These are phyloP conservation scores for Nectriaceae sp. DNA, from an alignment of 2,329 filamentous ascomycete genomes.

Conservation along the genomic window DNA sequence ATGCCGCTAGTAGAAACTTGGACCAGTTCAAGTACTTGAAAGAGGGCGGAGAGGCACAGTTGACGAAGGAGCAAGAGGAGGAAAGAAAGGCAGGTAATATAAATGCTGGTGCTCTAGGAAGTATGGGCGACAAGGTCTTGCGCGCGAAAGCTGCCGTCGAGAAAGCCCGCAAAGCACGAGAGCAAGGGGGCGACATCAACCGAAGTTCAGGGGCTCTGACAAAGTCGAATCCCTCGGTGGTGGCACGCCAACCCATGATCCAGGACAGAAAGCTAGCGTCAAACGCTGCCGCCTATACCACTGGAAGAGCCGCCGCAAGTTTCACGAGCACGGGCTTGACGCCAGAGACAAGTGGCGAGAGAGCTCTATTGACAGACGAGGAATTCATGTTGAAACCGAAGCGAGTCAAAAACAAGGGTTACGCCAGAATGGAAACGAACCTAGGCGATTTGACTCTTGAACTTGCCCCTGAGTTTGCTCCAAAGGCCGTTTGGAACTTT, in stretches of 20 bases:
- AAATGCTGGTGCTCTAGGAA: conserved; percentile 79
- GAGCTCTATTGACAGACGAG: conserved; percentile 86
- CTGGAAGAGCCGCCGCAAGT: conserved; percentile 85
- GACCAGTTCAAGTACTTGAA: conserved; percentile 87
- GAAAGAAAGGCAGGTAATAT: conserved; percentile 69
- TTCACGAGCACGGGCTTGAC: conserved; percentile 95
- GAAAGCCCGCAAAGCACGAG: conserved; percentile 75
- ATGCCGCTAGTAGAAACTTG: conserved; percentile 78
- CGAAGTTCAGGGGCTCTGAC: conserved; percentile 46
- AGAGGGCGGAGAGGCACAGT: conserved; percentile 71
- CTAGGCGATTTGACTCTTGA: conserved; percentile 85
- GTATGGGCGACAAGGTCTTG: conserved; percentile 77
- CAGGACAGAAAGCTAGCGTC: conserved; percentile 65
- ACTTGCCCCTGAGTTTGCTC: conserved; percentile 86
- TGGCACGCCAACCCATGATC: conserved; percentile 40
- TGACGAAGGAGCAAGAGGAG: conserved; percentile 70
- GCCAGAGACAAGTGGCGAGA: conserved; percentile 84
- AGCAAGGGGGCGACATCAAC: conserved; percentile 61
- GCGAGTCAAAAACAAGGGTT: conserved; percentile 86
- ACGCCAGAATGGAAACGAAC: conserved; percentile 86
- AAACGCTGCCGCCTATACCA: conserved; percentile 90
- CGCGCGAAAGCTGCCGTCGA: conserved; percentile 94
- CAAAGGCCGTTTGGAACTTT: conserved; percentile 97
- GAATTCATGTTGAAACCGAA: conserved; percentile 95
- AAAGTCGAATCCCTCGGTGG: conserved; percentile 32